phyloP scores from a whole-genome alignment of 257 asterid genomes.

The Misopates orontium region DNA sequence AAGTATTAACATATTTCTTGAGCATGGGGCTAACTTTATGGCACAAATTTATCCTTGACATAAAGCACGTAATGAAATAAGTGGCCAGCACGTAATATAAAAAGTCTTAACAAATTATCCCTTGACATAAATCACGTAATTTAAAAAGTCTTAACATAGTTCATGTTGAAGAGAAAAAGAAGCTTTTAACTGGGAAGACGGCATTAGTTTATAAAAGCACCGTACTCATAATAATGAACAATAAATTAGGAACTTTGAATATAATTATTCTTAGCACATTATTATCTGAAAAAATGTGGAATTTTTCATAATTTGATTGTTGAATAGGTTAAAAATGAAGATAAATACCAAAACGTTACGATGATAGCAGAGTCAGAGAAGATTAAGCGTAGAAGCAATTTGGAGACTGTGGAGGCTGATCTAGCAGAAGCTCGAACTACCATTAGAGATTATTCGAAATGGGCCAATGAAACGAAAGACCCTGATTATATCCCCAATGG shows the following conservation, averaged over 20 bases:
- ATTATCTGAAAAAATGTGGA: neutral
- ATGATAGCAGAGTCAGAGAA: slow-evolving; percentile 9
- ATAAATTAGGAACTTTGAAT: neutral
- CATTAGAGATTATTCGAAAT: slow-evolving; percentile 34
- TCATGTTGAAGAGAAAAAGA: too few relatives aligned
- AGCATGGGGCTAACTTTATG: too few relatives aligned
- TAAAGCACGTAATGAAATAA: too few relatives aligned
- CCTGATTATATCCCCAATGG: slow-evolving; percentile 55
- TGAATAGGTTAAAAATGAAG: slow-evolving; percentile 33
- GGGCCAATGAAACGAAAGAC: slow-evolving; percentile 33
- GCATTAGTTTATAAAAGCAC: too few relatives aligned
- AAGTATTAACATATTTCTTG: too few relatives aligned
- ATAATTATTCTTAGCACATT: neutral
- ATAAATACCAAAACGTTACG: slow-evolving; percentile 4
- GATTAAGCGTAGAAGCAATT: slow-evolving; percentile 30
- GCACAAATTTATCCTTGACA: too few relatives aligned
- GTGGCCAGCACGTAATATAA: too few relatives aligned
- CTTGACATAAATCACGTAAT: too few relatives aligned
- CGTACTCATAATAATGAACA: neutral
- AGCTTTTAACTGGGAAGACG: too few relatives aligned
- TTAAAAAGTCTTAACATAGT: too few relatives aligned
- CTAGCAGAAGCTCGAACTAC: slow-evolving; percentile 55
- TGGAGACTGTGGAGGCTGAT: slow-evolving; percentile 47
- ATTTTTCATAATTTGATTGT: neutral
- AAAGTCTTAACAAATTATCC: too few relatives aligned